Evolutionary conservation across 371 early-diverging fungal genomes (phyloP).

Genomic region (Haplosporangium sp.): DNA sequence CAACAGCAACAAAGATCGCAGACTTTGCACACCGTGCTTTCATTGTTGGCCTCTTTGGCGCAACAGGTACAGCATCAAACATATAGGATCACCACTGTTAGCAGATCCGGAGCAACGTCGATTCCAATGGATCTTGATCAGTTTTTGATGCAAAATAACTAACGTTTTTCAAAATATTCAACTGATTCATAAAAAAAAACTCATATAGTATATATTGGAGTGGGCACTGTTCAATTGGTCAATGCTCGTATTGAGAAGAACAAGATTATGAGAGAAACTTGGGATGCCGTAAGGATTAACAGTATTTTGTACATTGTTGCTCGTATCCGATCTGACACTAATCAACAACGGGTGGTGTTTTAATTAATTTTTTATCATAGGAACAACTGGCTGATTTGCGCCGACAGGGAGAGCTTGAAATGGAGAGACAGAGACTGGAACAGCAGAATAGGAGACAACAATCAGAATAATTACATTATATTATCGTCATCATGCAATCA

Average conservation of each 20-base stretch:
- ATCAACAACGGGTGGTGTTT: neutral
- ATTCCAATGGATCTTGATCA: neutral
- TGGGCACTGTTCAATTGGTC: conserved; percentile 53
- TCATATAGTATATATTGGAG: conserved; percentile 45
- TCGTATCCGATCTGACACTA: neutral
- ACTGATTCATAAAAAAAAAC: neutral
- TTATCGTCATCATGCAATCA: conserved; percentile 6
- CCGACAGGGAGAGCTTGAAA: conserved; percentile 41
- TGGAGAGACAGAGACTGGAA: conserved; percentile 52
- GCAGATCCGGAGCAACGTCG: neutral
- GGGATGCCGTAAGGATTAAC: conserved; percentile 32
- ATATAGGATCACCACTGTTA: neutral
- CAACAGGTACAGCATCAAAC: conserved; percentile 33
- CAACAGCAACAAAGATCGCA: conserved; percentile 44
- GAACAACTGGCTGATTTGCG: conserved; percentile 55
- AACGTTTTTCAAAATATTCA: neutral
- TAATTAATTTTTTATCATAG: conserved; percentile 11
- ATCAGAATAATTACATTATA: conserved; percentile 13
- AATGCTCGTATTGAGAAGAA: conserved; percentile 56
- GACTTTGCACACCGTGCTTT: conserved; percentile 52
- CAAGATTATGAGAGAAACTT: conserved; percentile 46
- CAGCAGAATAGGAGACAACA: conserved; percentile 49
- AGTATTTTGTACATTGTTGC: neutral
- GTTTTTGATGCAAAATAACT: neutral
- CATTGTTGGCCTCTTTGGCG: conserved; percentile 50